phyloP scores from a whole-genome alignment of 192 early-diverging fungal genomes.

The Rhizophagus clarus region DNA sequence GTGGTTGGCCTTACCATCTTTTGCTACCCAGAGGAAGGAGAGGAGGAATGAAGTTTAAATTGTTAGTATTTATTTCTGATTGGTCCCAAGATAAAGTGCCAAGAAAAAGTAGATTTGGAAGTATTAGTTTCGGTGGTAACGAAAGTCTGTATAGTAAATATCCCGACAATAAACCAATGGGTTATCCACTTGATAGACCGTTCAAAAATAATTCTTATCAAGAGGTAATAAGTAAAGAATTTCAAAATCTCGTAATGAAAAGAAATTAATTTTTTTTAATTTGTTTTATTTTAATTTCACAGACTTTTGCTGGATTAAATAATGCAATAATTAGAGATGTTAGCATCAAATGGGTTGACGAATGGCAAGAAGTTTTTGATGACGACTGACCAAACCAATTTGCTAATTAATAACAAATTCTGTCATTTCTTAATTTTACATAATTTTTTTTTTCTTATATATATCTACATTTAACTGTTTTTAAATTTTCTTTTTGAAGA shows the following conservation, averaged over 20 bases:
- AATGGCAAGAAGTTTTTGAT: not conserved
- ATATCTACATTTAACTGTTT: too few species aligned
- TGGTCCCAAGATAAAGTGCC: not conserved
- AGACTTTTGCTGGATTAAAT: not conserved
- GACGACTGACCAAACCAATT: not conserved
- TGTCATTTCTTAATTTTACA: too few species aligned
- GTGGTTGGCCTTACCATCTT: constrained; percentile 22
- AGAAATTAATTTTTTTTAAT: not conserved
- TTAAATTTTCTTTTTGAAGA: too few species aligned
- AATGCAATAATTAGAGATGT: not conserved
- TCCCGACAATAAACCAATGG: not conserved
- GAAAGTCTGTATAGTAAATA: not conserved
- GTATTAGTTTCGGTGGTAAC: constrained; percentile 3
- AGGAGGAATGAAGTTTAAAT: constrained; percentile 12
- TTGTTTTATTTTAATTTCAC: not conserved
- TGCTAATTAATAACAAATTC: too few species aligned
- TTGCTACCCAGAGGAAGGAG: not conserved
- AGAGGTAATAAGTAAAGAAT: not conserved
- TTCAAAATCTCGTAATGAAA: not conserved
- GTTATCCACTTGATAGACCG: constrained; percentile 10
- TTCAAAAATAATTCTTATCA: constrained; percentile 6
- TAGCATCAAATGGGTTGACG: constrained; percentile 1
- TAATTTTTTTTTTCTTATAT: too few species aligned
- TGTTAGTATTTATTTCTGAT: not conserved
- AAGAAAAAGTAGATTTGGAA: not conserved